These are phyloP conservation scores for Penicillium canescens DNA, from an alignment of 495 filamentous ascomycete species.

Conservation along the genomic window DNA sequence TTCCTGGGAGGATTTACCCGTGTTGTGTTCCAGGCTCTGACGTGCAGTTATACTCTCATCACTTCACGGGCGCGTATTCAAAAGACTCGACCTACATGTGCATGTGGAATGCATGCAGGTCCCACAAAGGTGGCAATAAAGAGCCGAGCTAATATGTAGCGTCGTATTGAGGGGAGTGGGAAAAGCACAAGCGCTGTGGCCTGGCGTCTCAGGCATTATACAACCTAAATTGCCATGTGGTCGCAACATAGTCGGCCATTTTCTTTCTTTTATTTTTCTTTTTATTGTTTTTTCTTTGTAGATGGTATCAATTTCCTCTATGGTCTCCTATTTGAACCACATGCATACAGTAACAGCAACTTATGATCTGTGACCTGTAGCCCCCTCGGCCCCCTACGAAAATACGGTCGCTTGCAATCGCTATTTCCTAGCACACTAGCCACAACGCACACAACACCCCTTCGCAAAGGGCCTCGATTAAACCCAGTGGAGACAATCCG, in stretches of 20 bases:
- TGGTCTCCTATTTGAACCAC: too few species aligned
- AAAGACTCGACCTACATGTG: neutral
- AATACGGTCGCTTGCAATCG: neutral
- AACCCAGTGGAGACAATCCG: neutral
- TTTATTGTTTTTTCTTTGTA: neutral
- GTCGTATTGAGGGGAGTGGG: neutral
- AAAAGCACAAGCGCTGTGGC: slow-evolving; percentile 1
- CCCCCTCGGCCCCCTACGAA: too few species aligned
- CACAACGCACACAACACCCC: neutral
- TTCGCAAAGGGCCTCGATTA: neutral
- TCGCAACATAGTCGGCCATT: neutral
- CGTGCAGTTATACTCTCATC: neutral
- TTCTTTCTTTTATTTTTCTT: too few species aligned
- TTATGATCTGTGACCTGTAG: too few species aligned
- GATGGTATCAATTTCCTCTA: too few species aligned
- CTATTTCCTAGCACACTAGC: neutral
- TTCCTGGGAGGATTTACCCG: neutral
- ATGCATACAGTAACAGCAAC: too few species aligned
- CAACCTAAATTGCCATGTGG: neutral
- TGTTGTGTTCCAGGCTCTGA: neutral
- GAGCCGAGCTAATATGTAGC: neutral
- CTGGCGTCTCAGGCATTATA: neutral
- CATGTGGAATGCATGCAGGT: too few species aligned
- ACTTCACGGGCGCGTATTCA: neutral
- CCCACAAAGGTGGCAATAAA: neutral